Conservation (phyloP, 805 yeast genomes). For the Torulaspora gathmanii region DNA sequence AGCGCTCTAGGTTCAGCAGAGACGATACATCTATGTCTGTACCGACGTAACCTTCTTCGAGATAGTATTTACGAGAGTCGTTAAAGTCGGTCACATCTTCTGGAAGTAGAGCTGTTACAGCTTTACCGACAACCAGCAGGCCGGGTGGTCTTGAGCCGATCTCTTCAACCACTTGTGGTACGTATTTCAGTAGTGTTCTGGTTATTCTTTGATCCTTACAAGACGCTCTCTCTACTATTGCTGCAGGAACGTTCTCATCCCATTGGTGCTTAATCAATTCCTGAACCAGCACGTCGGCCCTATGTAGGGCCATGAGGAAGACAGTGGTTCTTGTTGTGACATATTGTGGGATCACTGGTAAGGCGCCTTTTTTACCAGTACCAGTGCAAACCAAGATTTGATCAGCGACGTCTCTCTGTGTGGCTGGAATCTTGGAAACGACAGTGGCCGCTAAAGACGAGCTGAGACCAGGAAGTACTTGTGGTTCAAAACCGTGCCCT, state of each 20-base stretch:
- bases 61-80: slow-evolving; percentile 20
- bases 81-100: slow-evolving; percentile 23
- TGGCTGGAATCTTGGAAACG: slow-evolving; percentile 77
- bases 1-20: not conserved
- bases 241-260: slow-evolving; percentile 70
- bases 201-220: slow-evolving; percentile 90
- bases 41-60: slow-evolving; percentile 35
- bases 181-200: slow-evolving; percentile 61
- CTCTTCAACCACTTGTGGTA: slow-evolving; percentile 67
- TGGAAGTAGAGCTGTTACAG: slow-evolving; percentile 52
- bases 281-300: slow-evolving; percentile 48
- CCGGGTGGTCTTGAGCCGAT: slow-evolving; percentile 94
- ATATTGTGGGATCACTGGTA: slow-evolving; percentile 74
- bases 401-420: slow-evolving; percentile 88
- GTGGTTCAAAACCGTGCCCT: slow-evolving; percentile 62
- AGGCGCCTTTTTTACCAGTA: slow-evolving; percentile 80
- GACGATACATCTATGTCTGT: not conserved
- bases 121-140: slow-evolving; percentile 70
- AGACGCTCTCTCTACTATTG: slow-evolving; percentile 84
- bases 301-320: slow-evolving; percentile 84
- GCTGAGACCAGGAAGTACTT: slow-evolving; percentile 81
- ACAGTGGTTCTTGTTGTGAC: slow-evolving; percentile 72
- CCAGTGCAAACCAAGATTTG: slow-evolving; percentile 93
- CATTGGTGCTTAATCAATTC: slow-evolving; percentile 56
- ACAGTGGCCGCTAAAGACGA: slow-evolving; percentile 88